A percentile compares a stretch with the other conserved stretches of the same genome.
Evolutionary conservation across 1,284 basidiomycete species (phyloP).

Genomic region (Moniliophthora roreri): DNA sequence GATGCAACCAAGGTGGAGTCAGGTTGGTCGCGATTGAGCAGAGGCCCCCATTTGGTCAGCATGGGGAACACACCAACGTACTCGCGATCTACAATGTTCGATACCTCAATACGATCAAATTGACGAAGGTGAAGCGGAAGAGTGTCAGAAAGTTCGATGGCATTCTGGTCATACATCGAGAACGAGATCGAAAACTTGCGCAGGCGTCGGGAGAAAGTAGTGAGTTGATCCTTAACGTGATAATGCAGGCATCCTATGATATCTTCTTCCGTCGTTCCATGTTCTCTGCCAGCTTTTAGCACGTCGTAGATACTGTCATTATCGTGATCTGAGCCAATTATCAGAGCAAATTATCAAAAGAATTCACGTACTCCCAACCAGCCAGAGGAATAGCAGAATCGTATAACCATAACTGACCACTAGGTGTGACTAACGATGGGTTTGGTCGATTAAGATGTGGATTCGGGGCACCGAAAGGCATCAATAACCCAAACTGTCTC

Average conservation of each 20-base stretch:
- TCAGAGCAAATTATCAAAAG: background rate
- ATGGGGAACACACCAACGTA: slow-evolving; percentile 35
- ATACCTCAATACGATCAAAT: slow-evolving; percentile 45
- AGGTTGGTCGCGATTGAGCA: slow-evolving; percentile 24
- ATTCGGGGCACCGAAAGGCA: slow-evolving; percentile 38
- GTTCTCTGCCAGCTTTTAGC: slow-evolving; percentile 29
- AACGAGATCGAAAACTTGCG: slow-evolving; percentile 31
- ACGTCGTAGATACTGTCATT: slow-evolving; percentile 25
- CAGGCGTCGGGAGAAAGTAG: slow-evolving; percentile 31
- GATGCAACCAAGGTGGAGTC: slow-evolving; percentile 36
- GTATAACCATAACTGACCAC: slow-evolving; percentile 29
- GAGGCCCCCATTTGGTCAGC: slow-evolving; percentile 33
- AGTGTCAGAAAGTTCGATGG: slow-evolving; percentile 26
- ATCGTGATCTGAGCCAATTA: too few species aligned
- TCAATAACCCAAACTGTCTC: slow-evolving; percentile 37
- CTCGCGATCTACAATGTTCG: slow-evolving; percentile 42
- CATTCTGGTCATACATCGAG: slow-evolving; percentile 25
- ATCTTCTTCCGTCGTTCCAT: slow-evolving; percentile 35
- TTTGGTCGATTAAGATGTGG: slow-evolving; percentile 37
- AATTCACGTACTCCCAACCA: slow-evolving; percentile 41
- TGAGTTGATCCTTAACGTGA: slow-evolving; percentile 36
- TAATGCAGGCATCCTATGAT: slow-evolving; percentile 47
- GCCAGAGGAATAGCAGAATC: slow-evolving; percentile 33
- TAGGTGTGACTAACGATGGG: slow-evolving; percentile 31
- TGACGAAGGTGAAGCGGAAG: slow-evolving; percentile 8